Evolutionary conservation across 768 basidiomycete species (phyloP).

Genomic region (Lactifluus rugatus): DNA sequence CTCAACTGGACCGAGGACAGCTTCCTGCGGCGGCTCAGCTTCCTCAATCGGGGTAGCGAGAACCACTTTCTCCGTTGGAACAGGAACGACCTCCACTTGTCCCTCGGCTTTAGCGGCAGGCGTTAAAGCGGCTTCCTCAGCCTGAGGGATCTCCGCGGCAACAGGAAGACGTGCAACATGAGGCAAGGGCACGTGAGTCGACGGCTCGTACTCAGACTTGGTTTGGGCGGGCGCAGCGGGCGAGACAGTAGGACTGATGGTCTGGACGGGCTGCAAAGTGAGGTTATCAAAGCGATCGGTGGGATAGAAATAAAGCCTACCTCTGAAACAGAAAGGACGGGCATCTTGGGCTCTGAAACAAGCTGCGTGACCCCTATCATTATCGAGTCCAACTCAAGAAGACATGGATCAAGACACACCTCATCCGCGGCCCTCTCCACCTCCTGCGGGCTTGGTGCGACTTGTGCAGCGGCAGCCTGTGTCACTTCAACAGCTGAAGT

Average conservation of each 20-base stretch:
- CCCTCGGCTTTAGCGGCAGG: background rate
- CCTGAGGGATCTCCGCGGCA: background rate
- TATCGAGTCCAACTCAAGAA: background rate
- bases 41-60: background rate
- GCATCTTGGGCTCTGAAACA: background rate
- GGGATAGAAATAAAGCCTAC: background rate
- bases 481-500: background rate
- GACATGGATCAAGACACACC: background rate
- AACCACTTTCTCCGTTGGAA: background rate
- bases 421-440: constrained; percentile 5
- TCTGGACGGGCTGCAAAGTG: background rate
- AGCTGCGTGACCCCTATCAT: background rate
- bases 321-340: background rate
- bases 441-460: constrained; percentile 5
- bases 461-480: constrained; percentile 3
- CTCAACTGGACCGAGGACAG: background rate
- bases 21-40: background rate
- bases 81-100: background rate
- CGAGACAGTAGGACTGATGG: background rate
- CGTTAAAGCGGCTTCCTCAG: background rate
- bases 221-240: background rate
- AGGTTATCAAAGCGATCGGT: background rate
- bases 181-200: constrained; percentile 8
- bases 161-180: background rate
- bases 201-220: background rate